Evolutionary conservation across 345 rosid species (phyloP).

Genomic region (Populus ilicifolia): DNA sequence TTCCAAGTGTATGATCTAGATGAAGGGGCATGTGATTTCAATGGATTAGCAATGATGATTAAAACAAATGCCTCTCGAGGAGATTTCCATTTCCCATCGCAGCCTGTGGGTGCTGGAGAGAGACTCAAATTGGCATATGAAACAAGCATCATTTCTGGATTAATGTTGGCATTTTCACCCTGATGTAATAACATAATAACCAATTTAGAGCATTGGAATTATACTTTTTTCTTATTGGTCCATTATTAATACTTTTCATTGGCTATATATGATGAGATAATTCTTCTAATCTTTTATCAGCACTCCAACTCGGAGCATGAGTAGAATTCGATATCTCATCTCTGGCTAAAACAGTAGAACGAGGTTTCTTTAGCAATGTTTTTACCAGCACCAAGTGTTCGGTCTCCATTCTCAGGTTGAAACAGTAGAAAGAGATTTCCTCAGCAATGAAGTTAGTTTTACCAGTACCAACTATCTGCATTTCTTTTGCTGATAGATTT

Average conservation of each 20-base stretch:
- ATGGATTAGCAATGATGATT: conserved; percentile 47
- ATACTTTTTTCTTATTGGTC: neutral
- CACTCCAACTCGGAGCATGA: neutral
- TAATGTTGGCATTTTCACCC: neutral
- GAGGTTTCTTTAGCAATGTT: neutral
- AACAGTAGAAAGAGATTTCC: neutral
- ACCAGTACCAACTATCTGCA: too few relatives aligned
- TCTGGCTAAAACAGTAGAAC: neutral
- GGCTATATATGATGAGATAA: neutral
- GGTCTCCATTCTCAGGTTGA: neutral
- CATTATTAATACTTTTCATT: neutral
- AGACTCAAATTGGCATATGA: conserved; percentile 13
- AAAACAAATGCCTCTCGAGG: conserved; percentile 39
- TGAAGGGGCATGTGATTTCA: conserved; percentile 57
- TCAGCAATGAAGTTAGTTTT: too few relatives aligned
- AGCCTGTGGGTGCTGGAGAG: conserved; percentile 40
- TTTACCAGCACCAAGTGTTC: neutral
- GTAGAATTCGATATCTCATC: neutral
- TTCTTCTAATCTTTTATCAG: neutral
- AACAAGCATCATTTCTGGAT: neutral
- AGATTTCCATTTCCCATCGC: conserved; percentile 55
- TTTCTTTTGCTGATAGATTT: too few relatives aligned
- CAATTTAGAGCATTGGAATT: neutral
- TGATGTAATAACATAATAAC: neutral
- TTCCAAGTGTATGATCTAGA: conserved; percentile 59